phyloP scores from a whole-genome alignment of 2,329 filamentous ascomycete species.

The Pseudocercospora cruenta region DNA sequence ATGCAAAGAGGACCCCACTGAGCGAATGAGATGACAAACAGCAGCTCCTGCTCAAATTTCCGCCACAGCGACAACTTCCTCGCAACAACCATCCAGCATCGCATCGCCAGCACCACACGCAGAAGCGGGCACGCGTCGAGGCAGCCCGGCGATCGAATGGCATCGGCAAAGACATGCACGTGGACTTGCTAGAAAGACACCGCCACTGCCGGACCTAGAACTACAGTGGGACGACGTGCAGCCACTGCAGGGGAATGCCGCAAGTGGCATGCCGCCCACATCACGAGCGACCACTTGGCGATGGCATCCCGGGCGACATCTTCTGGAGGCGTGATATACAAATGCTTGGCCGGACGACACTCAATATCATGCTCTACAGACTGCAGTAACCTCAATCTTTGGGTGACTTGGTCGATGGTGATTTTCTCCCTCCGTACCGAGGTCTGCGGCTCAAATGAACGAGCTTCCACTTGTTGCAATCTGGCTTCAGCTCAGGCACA shows the following conservation, averaged over 20 bases:
- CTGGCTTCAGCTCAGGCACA: too few relatives aligned
- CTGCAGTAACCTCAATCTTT: too few relatives aligned
- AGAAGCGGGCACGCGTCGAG: neutral
- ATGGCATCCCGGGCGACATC: too few relatives aligned
- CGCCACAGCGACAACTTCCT: neutral
- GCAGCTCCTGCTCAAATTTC: neutral
- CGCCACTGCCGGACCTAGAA: neutral
- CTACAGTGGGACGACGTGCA: too few relatives aligned
- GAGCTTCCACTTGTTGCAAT: too few relatives aligned
- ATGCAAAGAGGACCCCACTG: neutral
- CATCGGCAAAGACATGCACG: constrained; percentile 2
- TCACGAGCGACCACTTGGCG: neutral
- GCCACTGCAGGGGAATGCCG: neutral
- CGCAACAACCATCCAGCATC: neutral
- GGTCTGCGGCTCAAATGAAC: too few relatives aligned
- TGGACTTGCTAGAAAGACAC: neutral
- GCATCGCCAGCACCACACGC: neutral
- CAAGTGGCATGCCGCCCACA: neutral
- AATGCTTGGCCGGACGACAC: too few relatives aligned
- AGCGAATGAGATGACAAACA: neutral
- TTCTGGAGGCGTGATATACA: too few relatives aligned
- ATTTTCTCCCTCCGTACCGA: too few relatives aligned
- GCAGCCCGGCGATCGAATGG: neutral
- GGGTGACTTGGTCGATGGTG: too few relatives aligned
- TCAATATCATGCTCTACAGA: too few relatives aligned